Conservation (phyloP, 2,329 filamentous ascomycete species). For the Colletotrichum noveboracense region DNA sequence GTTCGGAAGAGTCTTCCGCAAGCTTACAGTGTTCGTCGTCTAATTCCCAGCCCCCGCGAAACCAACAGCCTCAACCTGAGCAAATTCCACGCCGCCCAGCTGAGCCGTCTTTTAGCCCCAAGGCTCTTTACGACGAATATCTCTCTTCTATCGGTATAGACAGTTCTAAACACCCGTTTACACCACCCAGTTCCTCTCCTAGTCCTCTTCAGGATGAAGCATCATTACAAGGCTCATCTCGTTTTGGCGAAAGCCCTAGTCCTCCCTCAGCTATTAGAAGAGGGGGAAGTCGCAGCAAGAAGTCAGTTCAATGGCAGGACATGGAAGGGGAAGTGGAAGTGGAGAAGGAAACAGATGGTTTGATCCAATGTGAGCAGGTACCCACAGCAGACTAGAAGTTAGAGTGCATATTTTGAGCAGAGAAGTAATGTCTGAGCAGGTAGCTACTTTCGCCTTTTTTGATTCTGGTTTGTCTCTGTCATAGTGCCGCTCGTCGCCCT, state of each 20-base stretch:
- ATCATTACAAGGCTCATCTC: rapidly evolving
- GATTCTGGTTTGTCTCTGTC: not conserved
- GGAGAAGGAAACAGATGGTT: not conserved
- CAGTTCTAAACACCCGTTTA: not conserved
- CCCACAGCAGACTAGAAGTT: not conserved
- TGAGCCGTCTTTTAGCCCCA: not conserved
- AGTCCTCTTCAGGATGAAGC: not conserved
- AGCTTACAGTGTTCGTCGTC: not conserved
- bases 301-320: not conserved
- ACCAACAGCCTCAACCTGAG: not conserved
- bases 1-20: not conserved
- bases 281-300: not conserved
- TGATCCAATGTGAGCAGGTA: not conserved
- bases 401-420: not conserved
- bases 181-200: not conserved
- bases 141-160: not conserved
- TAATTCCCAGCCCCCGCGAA: not conserved
- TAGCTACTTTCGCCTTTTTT: not conserved
- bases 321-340: not conserved
- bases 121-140: not conserved
- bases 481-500: not conserved
- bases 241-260: not conserved
- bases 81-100: no score
- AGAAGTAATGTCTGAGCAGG: not conserved
- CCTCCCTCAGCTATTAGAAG: not conserved